phyloP scores from a whole-genome alignment of 2,329 filamentous ascomycete species.

The Cladophialophora chaetospira region DNA sequence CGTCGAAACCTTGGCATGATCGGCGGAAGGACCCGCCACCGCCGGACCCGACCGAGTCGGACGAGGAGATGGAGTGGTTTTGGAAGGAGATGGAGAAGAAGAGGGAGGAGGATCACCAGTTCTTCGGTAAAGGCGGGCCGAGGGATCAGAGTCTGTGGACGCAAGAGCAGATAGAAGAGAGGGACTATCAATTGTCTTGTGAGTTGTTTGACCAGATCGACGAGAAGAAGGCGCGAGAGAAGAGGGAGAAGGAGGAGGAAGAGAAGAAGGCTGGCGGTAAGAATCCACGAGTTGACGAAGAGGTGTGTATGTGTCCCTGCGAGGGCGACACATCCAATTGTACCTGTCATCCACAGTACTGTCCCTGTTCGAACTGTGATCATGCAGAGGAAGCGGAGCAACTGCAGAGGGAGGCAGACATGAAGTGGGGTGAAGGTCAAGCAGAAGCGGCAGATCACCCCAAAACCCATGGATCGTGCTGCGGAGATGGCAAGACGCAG shows the following conservation, averaged over 20 bases:
- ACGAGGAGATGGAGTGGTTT: neutral
- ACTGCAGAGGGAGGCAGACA: neutral
- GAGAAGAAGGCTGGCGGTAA: neutral
- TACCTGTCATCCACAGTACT: slow-evolving; percentile 11
- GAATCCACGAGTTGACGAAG: neutral
- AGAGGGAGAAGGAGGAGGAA: neutral
- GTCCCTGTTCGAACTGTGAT: slow-evolving; percentile 9
- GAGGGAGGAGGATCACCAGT: no score
- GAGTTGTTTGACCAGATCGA: neutral
- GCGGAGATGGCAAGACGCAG: neutral
- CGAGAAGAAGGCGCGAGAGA: neutral
- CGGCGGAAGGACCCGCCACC: no score
- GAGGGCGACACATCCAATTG: slow-evolving; percentile 1
- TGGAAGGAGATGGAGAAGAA: neutral
- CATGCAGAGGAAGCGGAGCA: slow-evolving; percentile 8
- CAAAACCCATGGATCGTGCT: neutral
- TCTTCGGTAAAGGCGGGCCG: neutral
- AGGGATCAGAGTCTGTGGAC: neutral
- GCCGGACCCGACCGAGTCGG: no score
- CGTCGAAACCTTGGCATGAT: neutral
- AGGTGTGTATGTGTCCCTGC: slow-evolving; percentile 2
- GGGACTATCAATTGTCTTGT: neutral
- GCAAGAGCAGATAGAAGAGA: neutral
- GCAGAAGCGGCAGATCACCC: neutral
- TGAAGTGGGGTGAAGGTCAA: neutral